Base-by-base conservation (phyloP, 805 yeast genomes). In the Barnettozyma populi region DNA sequence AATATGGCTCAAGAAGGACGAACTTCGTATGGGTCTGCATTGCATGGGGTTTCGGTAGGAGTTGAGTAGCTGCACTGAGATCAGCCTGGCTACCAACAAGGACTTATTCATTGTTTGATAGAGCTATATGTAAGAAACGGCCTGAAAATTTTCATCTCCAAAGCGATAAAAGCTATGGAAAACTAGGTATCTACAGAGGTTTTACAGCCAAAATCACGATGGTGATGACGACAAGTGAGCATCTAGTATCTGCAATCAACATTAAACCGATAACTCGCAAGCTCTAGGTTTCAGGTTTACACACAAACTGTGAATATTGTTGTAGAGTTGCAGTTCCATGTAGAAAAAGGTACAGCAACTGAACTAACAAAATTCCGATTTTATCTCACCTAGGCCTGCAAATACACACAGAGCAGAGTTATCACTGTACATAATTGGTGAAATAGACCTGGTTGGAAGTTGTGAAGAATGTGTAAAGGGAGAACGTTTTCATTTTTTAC, bases 1-100 rank as follows among this genome's bases (percentile, higher is more conserved):
- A 69, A 25, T 73, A 71, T 6, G 19, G 29, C 19, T 14, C 5
- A 38, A 8, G 19, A 16, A 38, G 4, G n/a, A 21, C 5, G 11
- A 13, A 10, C 27, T 19, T 11, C 41, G 14, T 38, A 11, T 38
- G 8, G 10, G 21, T 35, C 9, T 19, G 13, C 9, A 11, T 16
- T 16, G 37, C 3, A 18, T 2, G 2, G 6, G 3, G 16, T 14
- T 9, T 3, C 16, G 11, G n/a, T 14, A 16, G 16, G 32, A 29
- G 29, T 9, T 25, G 29, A 25, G 29, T 25, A 3, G 29, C 29
- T 3, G 11, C 11, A 25, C 11, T 9, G 32, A 29, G n/a, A 29
- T n/a, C 32, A 29, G 16, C 13, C 13, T 29, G 3, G 32, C 16
- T 29, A 7, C n/a, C n/a, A 29, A 29, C 5, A 29, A 29, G 5